phyloP scores from a whole-genome alignment of 495 filamentous ascomycete species.

The Annulohypoxylon stygium region DNA sequence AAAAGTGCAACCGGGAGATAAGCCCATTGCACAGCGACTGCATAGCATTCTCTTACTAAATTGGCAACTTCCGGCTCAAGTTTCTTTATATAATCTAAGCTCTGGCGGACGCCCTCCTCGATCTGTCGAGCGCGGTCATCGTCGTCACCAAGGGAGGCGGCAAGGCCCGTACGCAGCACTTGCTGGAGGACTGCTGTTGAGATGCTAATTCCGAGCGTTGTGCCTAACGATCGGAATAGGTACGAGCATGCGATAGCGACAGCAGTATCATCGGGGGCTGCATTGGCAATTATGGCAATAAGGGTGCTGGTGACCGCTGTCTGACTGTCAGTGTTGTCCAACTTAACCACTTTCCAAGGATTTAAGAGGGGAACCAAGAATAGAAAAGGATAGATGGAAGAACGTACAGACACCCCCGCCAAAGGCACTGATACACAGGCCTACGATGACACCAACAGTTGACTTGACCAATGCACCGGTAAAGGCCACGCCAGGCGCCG shows the following conservation, averaged over 20 bases:
- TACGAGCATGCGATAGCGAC: slow-evolving; percentile 88
- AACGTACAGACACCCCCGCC: slow-evolving; percentile 45
- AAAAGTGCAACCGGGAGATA: slow-evolving; percentile 52
- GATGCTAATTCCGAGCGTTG: slow-evolving; percentile 77
- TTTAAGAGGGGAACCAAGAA: background rate
- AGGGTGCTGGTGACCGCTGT: slow-evolving; percentile 80
- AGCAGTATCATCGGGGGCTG: slow-evolving; percentile 75
- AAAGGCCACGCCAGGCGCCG: slow-evolving; percentile 69
- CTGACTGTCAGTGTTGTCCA: slow-evolving; percentile 16
- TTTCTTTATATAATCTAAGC: slow-evolving; percentile 75
- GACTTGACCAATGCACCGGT: slow-evolving; percentile 64
- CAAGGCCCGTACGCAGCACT: slow-evolving; percentile 70
- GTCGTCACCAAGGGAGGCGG: slow-evolving; percentile 57
- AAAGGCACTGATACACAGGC: slow-evolving; percentile 57
- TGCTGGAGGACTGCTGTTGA: slow-evolving; percentile 81
- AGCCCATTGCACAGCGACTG: slow-evolving; percentile 51
- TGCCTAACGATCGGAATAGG: slow-evolving; percentile 87
- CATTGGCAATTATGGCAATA: slow-evolving; percentile 74
- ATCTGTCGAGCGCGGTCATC: slow-evolving; percentile 76
- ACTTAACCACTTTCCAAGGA: background rate
- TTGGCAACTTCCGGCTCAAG: slow-evolving; percentile 72
- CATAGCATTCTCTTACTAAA: slow-evolving; percentile 78
- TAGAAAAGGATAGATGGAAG: too few species aligned
- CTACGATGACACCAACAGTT: slow-evolving; percentile 64
- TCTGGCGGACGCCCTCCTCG: slow-evolving; percentile 77